Percentiles rank a stretch among this genome's conserved stretches.
phyloP scores from a whole-genome alignment of 164 flowering plant species.

The Dillenia suffruticosa region DNA sequence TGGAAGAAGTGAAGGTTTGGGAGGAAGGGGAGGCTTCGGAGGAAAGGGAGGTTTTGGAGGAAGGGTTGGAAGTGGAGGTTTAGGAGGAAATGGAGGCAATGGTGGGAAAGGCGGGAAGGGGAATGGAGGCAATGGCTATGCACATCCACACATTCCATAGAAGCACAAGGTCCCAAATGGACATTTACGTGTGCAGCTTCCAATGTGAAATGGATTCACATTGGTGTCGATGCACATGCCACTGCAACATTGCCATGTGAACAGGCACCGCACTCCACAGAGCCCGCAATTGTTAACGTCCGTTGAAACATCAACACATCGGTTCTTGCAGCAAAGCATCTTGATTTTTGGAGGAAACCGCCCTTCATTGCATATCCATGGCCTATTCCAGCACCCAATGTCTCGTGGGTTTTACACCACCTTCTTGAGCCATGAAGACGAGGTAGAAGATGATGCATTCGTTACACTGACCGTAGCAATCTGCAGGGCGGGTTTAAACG shows the following conservation, averaged over 20 bases:
- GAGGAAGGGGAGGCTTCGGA: no score
- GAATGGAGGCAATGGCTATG: constrained; percentile 37
- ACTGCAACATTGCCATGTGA: constrained; percentile 61
- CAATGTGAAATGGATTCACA: constrained; percentile 54
- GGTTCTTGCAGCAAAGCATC: constrained; percentile 49
- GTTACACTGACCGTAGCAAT: neutral
- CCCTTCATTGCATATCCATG: constrained; percentile 56
- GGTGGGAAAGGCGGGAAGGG: constrained; percentile 32
- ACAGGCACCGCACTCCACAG: constrained; percentile 60
- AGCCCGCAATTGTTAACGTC: constrained; percentile 60
- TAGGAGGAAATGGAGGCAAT: neutral
- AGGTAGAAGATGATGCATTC: constrained; percentile 5
- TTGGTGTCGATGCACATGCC: constrained; percentile 52
- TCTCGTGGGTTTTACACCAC: constrained; percentile 17
- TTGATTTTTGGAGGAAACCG: constrained; percentile 13
- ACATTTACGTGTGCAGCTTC: constrained; percentile 48
- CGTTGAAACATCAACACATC: constrained; percentile 49
- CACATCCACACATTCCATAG: constrained; percentile 75
- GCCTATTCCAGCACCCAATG: constrained; percentile 45
- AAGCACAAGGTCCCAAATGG: constrained; percentile 35
- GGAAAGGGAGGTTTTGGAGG: no score
- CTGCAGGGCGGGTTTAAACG: neutral
- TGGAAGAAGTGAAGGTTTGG: no score
- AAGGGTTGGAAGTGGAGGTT: no score
- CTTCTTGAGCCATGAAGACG: constrained; percentile 36